Conservation (phyloP, 73 alveolate species). For the Symbiodinium natans region DNA sequence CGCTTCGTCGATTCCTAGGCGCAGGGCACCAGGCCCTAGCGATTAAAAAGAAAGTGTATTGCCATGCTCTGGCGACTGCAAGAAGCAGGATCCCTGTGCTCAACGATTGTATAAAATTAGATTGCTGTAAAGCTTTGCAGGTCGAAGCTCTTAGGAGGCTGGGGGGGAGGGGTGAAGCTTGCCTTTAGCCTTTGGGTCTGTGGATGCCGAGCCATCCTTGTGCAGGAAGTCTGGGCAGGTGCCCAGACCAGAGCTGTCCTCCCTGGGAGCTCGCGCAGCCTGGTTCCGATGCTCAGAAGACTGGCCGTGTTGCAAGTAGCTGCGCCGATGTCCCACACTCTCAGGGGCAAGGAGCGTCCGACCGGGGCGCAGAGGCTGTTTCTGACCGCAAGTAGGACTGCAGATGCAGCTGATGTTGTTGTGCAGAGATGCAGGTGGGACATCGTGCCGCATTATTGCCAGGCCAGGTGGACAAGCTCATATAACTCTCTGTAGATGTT, state of each 20-base stretch:
- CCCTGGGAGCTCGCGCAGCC: not conserved
- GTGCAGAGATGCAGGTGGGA: conserved; percentile 25
- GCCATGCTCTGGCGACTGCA: no score
- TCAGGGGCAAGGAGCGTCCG: not conserved
- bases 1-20: not conserved
- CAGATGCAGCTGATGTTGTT: not conserved
- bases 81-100: no score
- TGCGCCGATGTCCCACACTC: no score
- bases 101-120: no score
- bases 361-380: conserved; percentile 3
- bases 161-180: not conserved
- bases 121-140: no score
- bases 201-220: not conserved
- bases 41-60: no score
- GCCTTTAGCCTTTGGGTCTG: no score
- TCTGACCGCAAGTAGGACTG: not conserved
- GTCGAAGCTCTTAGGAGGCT: not conserved
- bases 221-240: not conserved
- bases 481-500: no score
- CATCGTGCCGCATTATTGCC: conserved; percentile 58
- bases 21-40: not conserved
- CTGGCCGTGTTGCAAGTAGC: no score
- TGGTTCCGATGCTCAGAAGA: not conserved
- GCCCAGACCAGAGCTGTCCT: not conserved
- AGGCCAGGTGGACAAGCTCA: not conserved